phyloP scores from a whole-genome alignment of 2,329 filamentous ascomycete species.

The Colletotrichum tofieldiae region DNA sequence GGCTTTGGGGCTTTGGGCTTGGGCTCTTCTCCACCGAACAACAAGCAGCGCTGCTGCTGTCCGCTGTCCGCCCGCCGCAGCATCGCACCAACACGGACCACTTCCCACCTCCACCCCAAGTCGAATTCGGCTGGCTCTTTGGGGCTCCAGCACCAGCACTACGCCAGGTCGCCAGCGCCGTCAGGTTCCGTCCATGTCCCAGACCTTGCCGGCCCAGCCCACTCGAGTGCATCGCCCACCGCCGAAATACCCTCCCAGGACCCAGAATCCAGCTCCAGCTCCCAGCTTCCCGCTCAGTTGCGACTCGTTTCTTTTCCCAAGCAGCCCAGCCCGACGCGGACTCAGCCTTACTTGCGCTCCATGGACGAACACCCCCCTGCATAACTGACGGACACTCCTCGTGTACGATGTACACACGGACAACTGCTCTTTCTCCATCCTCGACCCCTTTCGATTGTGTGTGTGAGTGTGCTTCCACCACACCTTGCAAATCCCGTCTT shows the following conservation, averaged over 20 bases:
- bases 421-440: neutral
- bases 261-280: slow-evolving; percentile 6
- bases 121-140: neutral
- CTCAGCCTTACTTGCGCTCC: slow-evolving; percentile 41
- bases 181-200: slow-evolving; percentile 17
- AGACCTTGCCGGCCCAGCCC: slow-evolving; percentile 19
- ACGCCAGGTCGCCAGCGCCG: slow-evolving; percentile 6
- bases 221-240: slow-evolving; percentile 42
- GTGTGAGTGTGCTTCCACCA: neutral
- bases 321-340: slow-evolving; percentile 4
- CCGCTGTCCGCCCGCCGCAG: slow-evolving; percentile 1
- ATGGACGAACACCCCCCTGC: slow-evolving; percentile 24
- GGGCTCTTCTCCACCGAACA: neutral
- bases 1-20: slow-evolving; percentile 3
- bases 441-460: slow-evolving; percentile 14
- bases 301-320: slow-evolving; percentile 16
- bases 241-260: slow-evolving; percentile 20
- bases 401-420: slow-evolving; percentile 3
- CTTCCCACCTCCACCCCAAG: slow-evolving; percentile 9
- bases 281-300: slow-evolving; percentile 33
- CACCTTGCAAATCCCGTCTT: slow-evolving; percentile 11
- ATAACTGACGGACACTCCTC: slow-evolving; percentile 9
- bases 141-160: neutral
- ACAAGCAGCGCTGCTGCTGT: neutral
- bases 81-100: slow-evolving; percentile 36